Evolutionary conservation across 805 yeast species (phyloP).

Genomic region (Schwanniomyces pseudopolymorphus): DNA sequence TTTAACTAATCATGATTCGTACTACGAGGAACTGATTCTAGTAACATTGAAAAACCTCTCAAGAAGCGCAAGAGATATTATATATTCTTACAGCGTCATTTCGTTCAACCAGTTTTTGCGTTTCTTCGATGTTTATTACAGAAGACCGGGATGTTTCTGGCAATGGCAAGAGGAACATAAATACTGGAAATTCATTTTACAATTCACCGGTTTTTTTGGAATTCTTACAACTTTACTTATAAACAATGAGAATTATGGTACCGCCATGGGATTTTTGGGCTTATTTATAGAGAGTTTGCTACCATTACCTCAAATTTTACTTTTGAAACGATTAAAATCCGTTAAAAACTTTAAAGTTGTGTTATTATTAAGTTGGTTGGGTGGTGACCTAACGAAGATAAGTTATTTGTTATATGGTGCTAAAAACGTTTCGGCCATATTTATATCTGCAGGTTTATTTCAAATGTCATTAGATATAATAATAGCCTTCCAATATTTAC

Average conservation of each 20-base stretch:
- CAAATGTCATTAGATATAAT: conserved; percentile 75
- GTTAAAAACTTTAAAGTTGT: conserved; percentile 79
- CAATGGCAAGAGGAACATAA: conserved; percentile 68
- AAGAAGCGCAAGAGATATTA: conserved; percentile 2
- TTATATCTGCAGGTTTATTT: conserved; percentile 69
- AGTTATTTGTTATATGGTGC: conserved; percentile 77
- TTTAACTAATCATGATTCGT: conserved; percentile 15
- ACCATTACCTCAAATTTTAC: conserved; percentile 77
- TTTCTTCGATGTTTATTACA: conserved; percentile 68
- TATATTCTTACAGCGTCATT: conserved; percentile 7
- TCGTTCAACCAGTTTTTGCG: conserved; percentile 38
- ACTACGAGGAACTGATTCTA: conserved; percentile 7
- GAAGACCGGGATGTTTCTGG: conserved; percentile 74
- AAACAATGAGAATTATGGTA: conserved; percentile 39
- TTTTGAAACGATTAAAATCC: conserved; percentile 62
- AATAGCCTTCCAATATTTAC: conserved; percentile 70
- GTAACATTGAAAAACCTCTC: conserved; percentile 5
- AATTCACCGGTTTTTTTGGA: conserved; percentile 43
- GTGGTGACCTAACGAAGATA: conserved; percentile 82
- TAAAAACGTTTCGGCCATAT: conserved; percentile 60
- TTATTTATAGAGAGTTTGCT: conserved; percentile 69
- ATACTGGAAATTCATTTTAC: conserved; percentile 63
- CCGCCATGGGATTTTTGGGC: conserved; percentile 58
- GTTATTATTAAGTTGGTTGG: conserved; percentile 77
- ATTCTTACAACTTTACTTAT: conserved; percentile 41